Percentiles rank a stretch among this genome's conserved stretches.
Conservation (phyloP, 345 rosid species). For the Eucalyptus pauciflora region DNA sequence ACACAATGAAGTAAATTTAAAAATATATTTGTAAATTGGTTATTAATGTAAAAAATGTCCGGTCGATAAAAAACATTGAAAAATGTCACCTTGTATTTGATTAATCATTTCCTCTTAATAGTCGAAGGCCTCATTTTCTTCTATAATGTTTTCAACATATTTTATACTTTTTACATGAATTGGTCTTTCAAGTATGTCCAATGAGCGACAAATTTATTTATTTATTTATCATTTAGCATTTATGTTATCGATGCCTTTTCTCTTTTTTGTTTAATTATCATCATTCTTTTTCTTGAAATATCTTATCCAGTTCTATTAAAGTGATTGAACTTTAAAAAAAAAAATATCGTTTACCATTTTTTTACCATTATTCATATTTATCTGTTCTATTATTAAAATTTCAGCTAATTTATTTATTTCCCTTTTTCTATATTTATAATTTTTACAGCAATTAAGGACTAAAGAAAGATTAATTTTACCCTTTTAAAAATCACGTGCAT, state of each 20-base stretch:
- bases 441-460: not conserved
- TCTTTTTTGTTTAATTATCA: not conserved
- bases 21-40: not conserved
- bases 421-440: not conserved
- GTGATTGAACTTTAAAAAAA: accelerated
- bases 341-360: not conserved
- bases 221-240: not conserved
- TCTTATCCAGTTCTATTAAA: not conserved
- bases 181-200: not conserved
- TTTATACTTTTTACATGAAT: not conserved
- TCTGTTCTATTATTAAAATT: not conserved
- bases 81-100: not conserved
- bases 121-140: not conserved
- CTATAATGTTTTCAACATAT: not conserved
- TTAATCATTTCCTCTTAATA: not conserved
- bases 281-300: not conserved
- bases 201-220: not conserved
- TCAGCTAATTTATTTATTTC: not conserved
- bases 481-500: not conserved
- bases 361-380: not conserved
- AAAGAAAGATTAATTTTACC: not conserved
- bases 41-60: not conserved
- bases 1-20: not conserved
- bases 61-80: not conserved
- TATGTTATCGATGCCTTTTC: not conserved